These are phyloP conservation scores for Nymphaea colorata DNA, from an alignment of 164 flowering plant genomes.

Conservation along the genomic window DNA sequence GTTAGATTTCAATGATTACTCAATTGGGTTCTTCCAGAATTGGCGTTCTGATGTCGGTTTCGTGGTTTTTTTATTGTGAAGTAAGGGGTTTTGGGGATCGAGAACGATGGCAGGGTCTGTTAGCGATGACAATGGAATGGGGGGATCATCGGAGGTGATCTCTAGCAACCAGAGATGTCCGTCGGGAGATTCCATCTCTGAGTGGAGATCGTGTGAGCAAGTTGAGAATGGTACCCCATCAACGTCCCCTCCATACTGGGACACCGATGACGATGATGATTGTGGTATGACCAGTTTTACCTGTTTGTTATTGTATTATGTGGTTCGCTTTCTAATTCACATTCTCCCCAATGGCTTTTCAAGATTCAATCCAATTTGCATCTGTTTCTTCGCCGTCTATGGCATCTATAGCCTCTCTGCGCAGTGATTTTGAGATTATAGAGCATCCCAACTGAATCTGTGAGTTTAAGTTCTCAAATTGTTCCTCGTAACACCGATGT, in stretches of 20 bases:
- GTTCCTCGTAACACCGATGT: too few species aligned
- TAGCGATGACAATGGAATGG: slow-evolving; percentile 19
- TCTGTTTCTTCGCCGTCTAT: too few species aligned
- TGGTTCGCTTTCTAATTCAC: neutral
- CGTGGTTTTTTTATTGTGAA: neutral
- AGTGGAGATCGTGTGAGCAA: slow-evolving; percentile 43
- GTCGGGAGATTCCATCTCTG: slow-evolving; percentile 23
- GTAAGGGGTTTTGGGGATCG: neutral
- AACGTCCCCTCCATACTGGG: slow-evolving; percentile 45
- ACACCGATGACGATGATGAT: slow-evolving; percentile 29
- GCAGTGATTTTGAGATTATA: too few species aligned
- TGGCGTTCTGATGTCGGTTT: neutral
- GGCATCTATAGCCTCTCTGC: too few species aligned
- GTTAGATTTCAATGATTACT: neutral
- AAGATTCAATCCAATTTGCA: too few species aligned
- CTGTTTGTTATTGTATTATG: too few species aligned
- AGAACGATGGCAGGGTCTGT: slow-evolving; percentile 25
- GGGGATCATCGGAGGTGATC: slow-evolving; percentile 15
- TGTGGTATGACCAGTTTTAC: slow-evolving; percentile 12
- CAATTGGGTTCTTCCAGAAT: neutral
- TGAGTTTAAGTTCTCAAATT: too few species aligned
- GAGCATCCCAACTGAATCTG: too few species aligned
- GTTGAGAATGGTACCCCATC: slow-evolving; percentile 42
- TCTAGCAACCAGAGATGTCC: slow-evolving; percentile 19
- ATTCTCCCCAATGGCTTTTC: too few species aligned